These are phyloP conservation scores for Brassica carinata DNA, from an alignment of 345 rosid genomes.

Conservation along the genomic window DNA sequence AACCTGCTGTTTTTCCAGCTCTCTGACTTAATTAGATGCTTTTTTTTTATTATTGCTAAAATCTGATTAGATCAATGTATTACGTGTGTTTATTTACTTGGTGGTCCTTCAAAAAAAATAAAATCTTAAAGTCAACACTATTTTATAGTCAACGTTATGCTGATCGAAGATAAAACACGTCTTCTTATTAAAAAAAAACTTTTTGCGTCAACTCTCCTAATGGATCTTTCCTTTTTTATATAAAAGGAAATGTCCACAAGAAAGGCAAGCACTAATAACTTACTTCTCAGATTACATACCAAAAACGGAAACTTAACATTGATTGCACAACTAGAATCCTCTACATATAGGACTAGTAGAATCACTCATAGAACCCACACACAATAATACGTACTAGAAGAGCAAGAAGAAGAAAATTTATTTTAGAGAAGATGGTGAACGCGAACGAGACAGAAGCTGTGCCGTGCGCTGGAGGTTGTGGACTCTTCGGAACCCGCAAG, in stretches of 20 bases:
- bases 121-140: background rate
- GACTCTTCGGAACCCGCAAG: constrained; percentile 13
- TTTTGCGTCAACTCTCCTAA: background rate
- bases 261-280: constrained; percentile 2
- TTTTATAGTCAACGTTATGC: constrained; percentile 7
- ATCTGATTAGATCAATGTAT: constrained; percentile 1
- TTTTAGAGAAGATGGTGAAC: background rate
- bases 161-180: background rate
- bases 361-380: background rate
- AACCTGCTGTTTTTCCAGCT: constrained; percentile 1
- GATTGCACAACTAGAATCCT: background rate
- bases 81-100: background rate
- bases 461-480: constrained; percentile 27
- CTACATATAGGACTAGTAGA: background rate
- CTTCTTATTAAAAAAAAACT: background rate
- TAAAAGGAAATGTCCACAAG: background rate
- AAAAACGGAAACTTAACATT: constrained; percentile 7
- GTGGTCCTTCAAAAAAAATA: background rate
- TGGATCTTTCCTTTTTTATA: background rate
- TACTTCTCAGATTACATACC: background rate
- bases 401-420: background rate
- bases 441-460: constrained; percentile 1
- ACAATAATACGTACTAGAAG: background rate
- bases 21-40: background rate
- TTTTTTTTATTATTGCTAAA: background rate